Conservation (phyloP, 2,329 filamentous ascomycete species). For the Cytospora schulzeri region DNA sequence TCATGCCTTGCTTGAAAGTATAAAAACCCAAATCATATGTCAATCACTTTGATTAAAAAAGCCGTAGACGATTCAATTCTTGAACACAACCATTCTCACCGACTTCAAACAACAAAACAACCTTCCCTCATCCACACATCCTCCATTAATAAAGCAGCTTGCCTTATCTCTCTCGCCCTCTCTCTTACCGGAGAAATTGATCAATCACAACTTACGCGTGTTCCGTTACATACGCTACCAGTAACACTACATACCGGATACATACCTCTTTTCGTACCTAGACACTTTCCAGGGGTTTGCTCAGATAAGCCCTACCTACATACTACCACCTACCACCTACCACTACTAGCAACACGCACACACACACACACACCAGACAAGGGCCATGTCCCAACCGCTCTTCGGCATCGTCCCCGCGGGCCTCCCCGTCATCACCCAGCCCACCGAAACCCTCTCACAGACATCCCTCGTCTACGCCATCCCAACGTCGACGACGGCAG, state of each 20-base stretch:
- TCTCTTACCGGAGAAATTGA: not conserved
- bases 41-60: too few species aligned
- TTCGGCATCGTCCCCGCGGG: conserved; percentile 65
- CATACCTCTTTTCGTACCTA: not conserved
- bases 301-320: not conserved
- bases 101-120: conserved; percentile 10
- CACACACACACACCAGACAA: not conserved
- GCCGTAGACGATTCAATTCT: not conserved
- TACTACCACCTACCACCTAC: not conserved
- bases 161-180: conserved; percentile 4
- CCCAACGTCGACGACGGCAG: conserved; percentile 34
- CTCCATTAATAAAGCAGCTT: not conserved
- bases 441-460: conserved; percentile 54
- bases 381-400: conserved; percentile 48
- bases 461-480: conserved; percentile 61
- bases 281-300: not conserved
- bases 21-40: too few species aligned
- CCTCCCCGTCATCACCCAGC: conserved; percentile 57
- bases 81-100: conserved; percentile 2
- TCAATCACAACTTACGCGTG: conserved; percentile 6
- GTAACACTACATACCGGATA: too few species aligned
- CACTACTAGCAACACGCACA: not conserved
- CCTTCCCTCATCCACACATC: not conserved
- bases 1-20: too few species aligned
- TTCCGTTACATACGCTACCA: not conserved